Conservation (phyloP, 352 stramenopile species). For the Phytophthora cajani region DNA sequence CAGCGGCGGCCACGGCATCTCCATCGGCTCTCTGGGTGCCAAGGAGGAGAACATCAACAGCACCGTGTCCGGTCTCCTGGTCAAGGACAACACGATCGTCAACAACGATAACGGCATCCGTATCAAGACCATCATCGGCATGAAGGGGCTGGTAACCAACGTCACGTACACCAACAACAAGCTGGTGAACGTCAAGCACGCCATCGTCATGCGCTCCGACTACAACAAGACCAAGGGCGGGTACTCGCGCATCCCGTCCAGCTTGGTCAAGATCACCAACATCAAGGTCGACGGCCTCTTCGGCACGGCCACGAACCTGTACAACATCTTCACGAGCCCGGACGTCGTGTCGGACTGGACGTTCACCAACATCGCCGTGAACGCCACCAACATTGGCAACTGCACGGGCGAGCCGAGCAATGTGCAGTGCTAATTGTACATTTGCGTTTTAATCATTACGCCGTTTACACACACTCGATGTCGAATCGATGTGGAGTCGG, state of each 20-base stretch:
- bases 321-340: conserved; percentile 30
- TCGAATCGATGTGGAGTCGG: not conserved
- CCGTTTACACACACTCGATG: not conserved
- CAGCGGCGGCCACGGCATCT: conserved; percentile 33
- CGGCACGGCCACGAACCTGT: conserved; percentile 31
- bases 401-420: conserved; percentile 17
- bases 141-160: conserved; percentile 16
- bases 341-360: conserved; percentile 21
- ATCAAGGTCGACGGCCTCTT: conserved; percentile 30
- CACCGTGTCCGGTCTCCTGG: conserved; percentile 21
- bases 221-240: conserved; percentile 25
- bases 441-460: not conserved
- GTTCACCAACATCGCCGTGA: conserved; percentile 25
- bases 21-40: conserved; percentile 43
- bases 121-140: conserved; percentile 28
- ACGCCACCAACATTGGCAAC: conserved; percentile 10
- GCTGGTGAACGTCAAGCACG: conserved; percentile 14
- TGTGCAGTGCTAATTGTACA: conserved; percentile 5
- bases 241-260: conserved; percentile 24
- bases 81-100: conserved; percentile 36
- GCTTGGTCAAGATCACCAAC: conserved; percentile 29
- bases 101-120: conserved; percentile 41
- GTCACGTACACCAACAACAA: conserved; percentile 27
- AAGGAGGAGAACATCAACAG: conserved; percentile 12
- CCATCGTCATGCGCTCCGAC: conserved; percentile 13